Evolutionary conservation across 2,329 filamentous ascomycete genomes (phyloP).

Genomic region (Parasarocladium wereldwijsianum): DNA sequence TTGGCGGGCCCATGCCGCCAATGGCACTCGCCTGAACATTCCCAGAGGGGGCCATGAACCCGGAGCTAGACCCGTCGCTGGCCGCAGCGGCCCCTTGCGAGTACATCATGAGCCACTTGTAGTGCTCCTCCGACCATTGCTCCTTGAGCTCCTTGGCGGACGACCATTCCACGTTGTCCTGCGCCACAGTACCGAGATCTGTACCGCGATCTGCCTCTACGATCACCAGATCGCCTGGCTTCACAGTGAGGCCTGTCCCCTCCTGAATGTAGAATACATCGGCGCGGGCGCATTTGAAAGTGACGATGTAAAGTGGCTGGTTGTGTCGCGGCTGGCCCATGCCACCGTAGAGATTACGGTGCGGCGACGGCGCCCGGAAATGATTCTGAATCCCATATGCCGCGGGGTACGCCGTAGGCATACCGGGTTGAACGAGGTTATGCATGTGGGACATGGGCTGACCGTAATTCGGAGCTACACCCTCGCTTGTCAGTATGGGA

Average conservation of each 20-base stretch:
- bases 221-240: constrained; percentile 86
- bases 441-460: constrained; percentile 18
- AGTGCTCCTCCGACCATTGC: constrained; percentile 86
- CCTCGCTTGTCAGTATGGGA: too few relatives aligned
- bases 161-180: constrained; percentile 77
- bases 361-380: constrained; percentile 43
- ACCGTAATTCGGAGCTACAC: constrained; percentile 15
- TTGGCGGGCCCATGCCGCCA: constrained; percentile 64
- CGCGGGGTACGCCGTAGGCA: constrained; percentile 26
- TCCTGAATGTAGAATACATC: constrained; percentile 97
- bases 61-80: constrained; percentile 42
- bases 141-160: constrained; percentile 81
- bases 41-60: constrained; percentile 48
- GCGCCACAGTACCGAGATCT: constrained; percentile 83
- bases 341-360: constrained; percentile 41
- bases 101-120: constrained; percentile 98
- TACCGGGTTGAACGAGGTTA: constrained; percentile 9
- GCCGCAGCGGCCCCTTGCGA: constrained; percentile 59
- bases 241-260: constrained; percentile 81
- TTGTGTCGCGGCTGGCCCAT: constrained; percentile 47
- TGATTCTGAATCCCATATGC: constrained; percentile 28
- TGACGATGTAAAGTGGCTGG: constrained; percentile 71
- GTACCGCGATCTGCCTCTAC: constrained; percentile 94
- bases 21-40: constrained; percentile 55
- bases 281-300: constrained; percentile 91